Percentiles rank a stretch among this genome's conserved stretches.
Conservation (phyloP, 192 early-diverging fungal genomes). For the Gonapodya prolifera region DNA sequence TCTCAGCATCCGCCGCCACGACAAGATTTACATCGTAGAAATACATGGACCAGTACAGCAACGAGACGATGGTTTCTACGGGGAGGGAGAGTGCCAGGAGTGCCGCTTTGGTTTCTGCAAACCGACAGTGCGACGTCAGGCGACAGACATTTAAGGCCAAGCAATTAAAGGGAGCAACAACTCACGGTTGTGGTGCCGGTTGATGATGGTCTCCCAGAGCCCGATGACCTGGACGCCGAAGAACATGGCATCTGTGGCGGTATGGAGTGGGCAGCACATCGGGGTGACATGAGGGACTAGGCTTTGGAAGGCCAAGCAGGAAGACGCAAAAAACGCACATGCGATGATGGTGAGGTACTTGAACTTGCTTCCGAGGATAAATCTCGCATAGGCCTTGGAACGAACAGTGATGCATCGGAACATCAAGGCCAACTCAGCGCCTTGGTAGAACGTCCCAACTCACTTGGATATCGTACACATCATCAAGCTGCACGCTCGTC, state of each 20-base stretch:
- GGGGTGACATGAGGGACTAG: too few relatives aligned
- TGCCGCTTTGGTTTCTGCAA: not conserved
- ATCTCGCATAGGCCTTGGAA: not conserved
- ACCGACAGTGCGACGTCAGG: not conserved
- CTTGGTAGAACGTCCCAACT: not conserved
- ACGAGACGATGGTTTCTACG: not conserved
- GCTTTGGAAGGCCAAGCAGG: too few relatives aligned
- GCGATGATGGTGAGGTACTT: not conserved
- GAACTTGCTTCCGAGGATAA: not conserved
- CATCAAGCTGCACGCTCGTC: not conserved
- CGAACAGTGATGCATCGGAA: too few relatives aligned
- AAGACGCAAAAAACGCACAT: not conserved
- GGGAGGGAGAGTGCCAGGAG: not conserved
- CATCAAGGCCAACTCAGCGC: not conserved
- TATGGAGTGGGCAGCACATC: too few relatives aligned
- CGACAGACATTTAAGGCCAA: not conserved
- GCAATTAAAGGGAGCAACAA: not conserved
- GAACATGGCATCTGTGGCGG: not conserved
- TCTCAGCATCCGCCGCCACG: not conserved
- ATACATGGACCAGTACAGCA: not conserved
- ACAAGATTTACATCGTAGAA: not conserved
- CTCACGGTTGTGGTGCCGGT: not conserved
- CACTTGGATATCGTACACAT: not conserved
- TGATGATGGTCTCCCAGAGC: not conserved
- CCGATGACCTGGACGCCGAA: not conserved